These are phyloP conservation scores for Erodium moschatum DNA, from an alignment of 441 rosid species.

Conservation along the genomic window DNA sequence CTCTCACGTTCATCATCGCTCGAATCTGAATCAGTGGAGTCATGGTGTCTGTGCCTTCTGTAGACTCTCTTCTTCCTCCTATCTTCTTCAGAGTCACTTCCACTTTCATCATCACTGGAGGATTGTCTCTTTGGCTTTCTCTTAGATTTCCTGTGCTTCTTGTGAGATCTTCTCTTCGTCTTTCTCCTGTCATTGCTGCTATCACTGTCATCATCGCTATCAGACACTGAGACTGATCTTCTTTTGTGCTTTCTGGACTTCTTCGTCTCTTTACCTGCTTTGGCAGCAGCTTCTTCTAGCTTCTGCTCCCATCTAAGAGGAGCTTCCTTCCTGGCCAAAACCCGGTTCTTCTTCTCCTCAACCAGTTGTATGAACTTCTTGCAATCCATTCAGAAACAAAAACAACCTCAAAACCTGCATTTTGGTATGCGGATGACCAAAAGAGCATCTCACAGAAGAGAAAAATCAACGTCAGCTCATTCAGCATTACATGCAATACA, in stretches of 20 bases:
- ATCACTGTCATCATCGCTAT: constrained; percentile 35
- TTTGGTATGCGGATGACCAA: constrained; percentile 61
- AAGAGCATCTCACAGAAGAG: constrained; percentile 97
- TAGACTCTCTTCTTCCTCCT: constrained; percentile 37
- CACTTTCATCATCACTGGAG: constrained; percentile 31
- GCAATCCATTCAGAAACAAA: constrained; percentile 67
- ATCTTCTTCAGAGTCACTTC: constrained; percentile 41
- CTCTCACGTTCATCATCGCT: constrained; percentile 31
- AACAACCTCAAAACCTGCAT: constrained; percentile 77
- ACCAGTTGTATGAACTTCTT: constrained; percentile 91
- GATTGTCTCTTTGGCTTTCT: constrained; percentile 39
- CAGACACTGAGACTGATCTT: constrained; percentile 35
- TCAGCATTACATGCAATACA: neutral
- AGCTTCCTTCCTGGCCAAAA: constrained; percentile 72
- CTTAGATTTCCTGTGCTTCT: constrained; percentile 47
- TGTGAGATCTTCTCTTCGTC: constrained; percentile 40
- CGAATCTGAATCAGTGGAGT: constrained; percentile 29
- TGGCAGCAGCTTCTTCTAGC: constrained; percentile 67
- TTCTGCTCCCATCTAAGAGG: constrained; percentile 93
- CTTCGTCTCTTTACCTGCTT: constrained; percentile 53
- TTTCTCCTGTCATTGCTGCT: constrained; percentile 38
- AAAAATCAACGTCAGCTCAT: constrained; percentile 75
- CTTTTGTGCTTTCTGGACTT: constrained; percentile 48
- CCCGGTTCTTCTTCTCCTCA: constrained; percentile 82
- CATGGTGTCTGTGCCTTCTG: constrained; percentile 32